Base-by-base conservation (phyloP, 2,329 filamentous ascomycete genomes). In the Cladophialophora carrionii region DNA sequence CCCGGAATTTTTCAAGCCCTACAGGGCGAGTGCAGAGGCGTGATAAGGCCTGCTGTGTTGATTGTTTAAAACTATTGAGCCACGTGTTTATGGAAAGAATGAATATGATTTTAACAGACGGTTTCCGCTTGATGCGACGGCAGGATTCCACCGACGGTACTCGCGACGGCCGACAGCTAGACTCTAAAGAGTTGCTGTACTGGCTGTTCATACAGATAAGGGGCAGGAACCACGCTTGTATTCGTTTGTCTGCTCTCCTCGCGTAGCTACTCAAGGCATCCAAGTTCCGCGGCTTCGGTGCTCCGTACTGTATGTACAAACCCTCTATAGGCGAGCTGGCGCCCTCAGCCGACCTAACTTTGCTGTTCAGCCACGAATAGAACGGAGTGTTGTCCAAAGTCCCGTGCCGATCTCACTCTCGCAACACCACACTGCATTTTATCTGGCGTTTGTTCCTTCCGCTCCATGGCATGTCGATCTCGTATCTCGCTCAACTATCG, bases 1-100 rank as follows among this genome's bases (percentile, higher is more conserved):
- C 75, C 84, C 88, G 0, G 88, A 92, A 51, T 98, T 97, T 79
- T 84, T 99, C 73, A 87, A 85, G 70, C 84, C 89, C 46, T 95
- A 91, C 77, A 80, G 83, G 2, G 84, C 85, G 34, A 78, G 74
- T 64, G 78, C 48, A 32, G 60, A 51, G 20, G 48, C 48, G 8
- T 64, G 43, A 52, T 14, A 52, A 29, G 14, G 22, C 9, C 22
- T 9, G 9, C 2, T 52, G 22, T 29, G 26, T 52, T 29, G 48
- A 52, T 22, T 22, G 10, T 12, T 43, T 43, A 14, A n/a, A 43
- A 43, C 1, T 43, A 6, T n/a, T 43, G 37, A 43, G 37, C 17
- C 37, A 43, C 37, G 37, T 17, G 37, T 43, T n/a, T 43, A 43
- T n/a, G 17, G 37, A 43, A 43, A n/a, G n/a, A n/a, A 7, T 2